phyloP scores from a whole-genome alignment of 2,329 filamentous ascomycete species.

The Pyricularia grisea region DNA sequence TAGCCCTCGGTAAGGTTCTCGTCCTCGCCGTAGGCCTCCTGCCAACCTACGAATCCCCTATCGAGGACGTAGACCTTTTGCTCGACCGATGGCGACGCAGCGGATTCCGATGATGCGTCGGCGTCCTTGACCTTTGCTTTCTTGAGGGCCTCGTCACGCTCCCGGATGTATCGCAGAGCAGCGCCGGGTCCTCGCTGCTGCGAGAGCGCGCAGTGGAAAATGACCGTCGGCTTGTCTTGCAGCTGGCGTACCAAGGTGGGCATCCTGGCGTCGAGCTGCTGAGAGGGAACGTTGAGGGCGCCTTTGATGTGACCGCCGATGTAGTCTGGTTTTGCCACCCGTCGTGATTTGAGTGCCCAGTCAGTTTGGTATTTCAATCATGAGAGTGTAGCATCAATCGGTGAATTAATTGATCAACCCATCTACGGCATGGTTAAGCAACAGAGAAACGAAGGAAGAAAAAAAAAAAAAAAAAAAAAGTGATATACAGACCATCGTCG shows the following conservation, averaged over 20 bases:
- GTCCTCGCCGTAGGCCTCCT: slow-evolving; percentile 73
- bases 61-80: slow-evolving; percentile 79
- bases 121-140: slow-evolving; percentile 7
- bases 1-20: slow-evolving; percentile 75
- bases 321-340: slow-evolving; percentile 50
- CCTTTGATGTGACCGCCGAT: slow-evolving; percentile 82
- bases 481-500: slow-evolving; percentile 54
- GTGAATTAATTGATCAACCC: not conserved
- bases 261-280: slow-evolving; percentile 63
- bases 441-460: too few relatives aligned
- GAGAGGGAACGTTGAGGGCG: slow-evolving; percentile 66
- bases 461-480: not conserved
- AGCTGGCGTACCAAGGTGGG: slow-evolving; percentile 76
- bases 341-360: not conserved
- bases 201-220: slow-evolving; percentile 90
- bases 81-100: slow-evolving; percentile 8
- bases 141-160: slow-evolving; percentile 44
- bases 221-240: slow-evolving; percentile 67
- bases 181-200: slow-evolving; percentile 85
- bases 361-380: not conserved
- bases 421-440: not conserved
- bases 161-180: slow-evolving; percentile 69
- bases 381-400: not conserved
- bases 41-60: slow-evolving; percentile 80
- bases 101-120: slow-evolving; percentile 14